These are phyloP conservation scores for Phellinidium pouzarii DNA, from an alignment of 1,284 basidiomycete genomes.

Conservation along the genomic window DNA sequence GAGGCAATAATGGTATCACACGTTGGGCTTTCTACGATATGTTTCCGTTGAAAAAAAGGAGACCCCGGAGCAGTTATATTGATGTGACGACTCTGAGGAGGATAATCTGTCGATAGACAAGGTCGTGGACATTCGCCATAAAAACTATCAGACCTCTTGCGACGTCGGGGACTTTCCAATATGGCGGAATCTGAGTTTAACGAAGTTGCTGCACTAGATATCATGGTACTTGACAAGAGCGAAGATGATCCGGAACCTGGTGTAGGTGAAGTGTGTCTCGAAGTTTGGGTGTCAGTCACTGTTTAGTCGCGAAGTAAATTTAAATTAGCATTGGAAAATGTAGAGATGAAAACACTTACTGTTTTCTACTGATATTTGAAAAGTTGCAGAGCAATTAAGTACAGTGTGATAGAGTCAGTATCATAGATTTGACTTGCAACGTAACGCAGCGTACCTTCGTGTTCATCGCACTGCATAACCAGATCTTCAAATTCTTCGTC, in stretches of 20 bases:
- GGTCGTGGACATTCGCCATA: not conserved
- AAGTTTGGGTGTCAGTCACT: not conserved
- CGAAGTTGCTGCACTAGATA: slow-evolving; percentile 2
- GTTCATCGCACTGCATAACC: slow-evolving; percentile 1
- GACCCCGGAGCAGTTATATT: not conserved
- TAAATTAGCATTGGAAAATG: too few species aligned
- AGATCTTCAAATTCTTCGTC: slow-evolving; percentile 13
- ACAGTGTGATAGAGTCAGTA: not conserved
- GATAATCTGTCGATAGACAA: not conserved
- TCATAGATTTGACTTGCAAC: too few species aligned
- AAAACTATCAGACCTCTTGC: not conserved
- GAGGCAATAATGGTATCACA: not conserved
- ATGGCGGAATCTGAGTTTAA: not conserved
- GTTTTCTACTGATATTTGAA: not conserved
- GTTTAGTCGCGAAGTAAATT: not conserved
- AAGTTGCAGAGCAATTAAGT: not conserved
- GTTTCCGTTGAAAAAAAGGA: not conserved
- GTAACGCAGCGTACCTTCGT: slow-evolving; percentile 4
- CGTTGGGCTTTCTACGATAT: not conserved
- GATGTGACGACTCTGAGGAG: not conserved
- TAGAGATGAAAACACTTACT: not conserved
- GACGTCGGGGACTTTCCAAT: not conserved
- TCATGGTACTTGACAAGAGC: not conserved
- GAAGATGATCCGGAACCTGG: not conserved
- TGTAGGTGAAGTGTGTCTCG: not conserved